phyloP scores from a whole-genome alignment of 768 basidiomycete genomes.

The Mrakia frigida region DNA sequence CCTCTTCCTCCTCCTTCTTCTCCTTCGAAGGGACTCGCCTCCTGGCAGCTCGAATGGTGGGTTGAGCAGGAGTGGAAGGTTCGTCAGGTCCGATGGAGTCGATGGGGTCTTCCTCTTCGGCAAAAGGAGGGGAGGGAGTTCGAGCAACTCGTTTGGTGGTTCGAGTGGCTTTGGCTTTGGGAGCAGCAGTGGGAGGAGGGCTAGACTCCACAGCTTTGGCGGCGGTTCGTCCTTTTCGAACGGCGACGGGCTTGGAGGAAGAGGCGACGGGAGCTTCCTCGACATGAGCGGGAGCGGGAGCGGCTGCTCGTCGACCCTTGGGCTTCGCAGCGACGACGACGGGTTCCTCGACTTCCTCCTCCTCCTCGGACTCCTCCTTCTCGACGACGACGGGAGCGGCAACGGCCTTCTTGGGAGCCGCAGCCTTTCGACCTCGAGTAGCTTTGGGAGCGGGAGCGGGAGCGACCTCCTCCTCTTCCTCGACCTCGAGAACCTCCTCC shows the following conservation, averaged over 20 bases:
- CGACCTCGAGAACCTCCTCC: background rate
- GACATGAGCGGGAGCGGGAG: background rate
- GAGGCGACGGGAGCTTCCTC: background rate
- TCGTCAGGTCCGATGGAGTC: constrained; percentile 19
- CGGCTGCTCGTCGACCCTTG: background rate
- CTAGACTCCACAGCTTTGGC: background rate
- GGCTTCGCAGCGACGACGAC: background rate
- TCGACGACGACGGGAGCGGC: background rate
- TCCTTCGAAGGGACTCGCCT: constrained; percentile 1
- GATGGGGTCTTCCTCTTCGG: constrained; percentile 10
- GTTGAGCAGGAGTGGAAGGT: constrained; percentile 7
- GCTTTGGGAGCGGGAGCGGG: constrained; percentile 7
- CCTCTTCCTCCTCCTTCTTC: background rate
- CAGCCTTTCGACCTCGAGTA: constrained; percentile 11
- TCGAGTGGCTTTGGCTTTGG: constrained; percentile 10
- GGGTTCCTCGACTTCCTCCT: background rate
- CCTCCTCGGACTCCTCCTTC: background rate
- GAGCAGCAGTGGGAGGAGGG: background rate
- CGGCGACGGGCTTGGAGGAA: background rate
- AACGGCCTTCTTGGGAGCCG: background rate
- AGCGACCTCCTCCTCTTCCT: background rate
- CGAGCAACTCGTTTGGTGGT: constrained; percentile 12
- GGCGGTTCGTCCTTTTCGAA: background rate
- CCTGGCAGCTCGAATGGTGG: background rate
- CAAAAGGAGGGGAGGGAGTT: background rate